A percentile compares a stretch with the other conserved stretches of the same genome.
Conservation (phyloP, 2,329 filamentous ascomycete species). For the Apiospora kogelbergensis region DNA sequence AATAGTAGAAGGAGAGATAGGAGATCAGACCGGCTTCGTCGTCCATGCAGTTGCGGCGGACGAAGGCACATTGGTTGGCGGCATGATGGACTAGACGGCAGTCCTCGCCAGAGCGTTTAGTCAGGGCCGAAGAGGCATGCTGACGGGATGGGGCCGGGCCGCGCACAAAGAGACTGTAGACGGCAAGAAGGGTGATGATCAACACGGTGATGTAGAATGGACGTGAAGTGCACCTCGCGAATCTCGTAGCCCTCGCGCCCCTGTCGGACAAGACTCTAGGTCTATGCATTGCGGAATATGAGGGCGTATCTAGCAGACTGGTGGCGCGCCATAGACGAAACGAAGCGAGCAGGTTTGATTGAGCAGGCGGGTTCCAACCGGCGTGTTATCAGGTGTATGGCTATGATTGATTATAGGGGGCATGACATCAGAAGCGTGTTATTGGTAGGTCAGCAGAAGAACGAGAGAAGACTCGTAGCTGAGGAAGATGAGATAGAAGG, state of each 20-base stretch:
- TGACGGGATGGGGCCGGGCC: constrained; percentile 18
- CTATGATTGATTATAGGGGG: background rate
- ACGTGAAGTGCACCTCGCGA: constrained; percentile 43
- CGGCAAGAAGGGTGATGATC: constrained; percentile 45
- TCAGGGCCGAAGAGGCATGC: constrained; percentile 17
- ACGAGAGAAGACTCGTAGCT: background rate
- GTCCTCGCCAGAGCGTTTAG: constrained; percentile 40
- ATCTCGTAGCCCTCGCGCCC: constrained; percentile 30
- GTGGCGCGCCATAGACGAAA: background rate
- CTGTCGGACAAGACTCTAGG: background rate
- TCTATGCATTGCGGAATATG: background rate
- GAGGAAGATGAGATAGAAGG: background rate
- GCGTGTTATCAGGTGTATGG: background rate
- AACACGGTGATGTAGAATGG: constrained; percentile 50
- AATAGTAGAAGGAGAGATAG: constrained; percentile 92
- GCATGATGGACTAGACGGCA: constrained; percentile 80
- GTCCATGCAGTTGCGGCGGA: constrained; percentile 77
- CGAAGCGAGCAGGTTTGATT: background rate
- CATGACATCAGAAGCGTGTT: background rate
- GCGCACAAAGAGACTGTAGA: constrained; percentile 40
- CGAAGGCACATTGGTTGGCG: constrained; percentile 82
- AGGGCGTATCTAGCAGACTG: background rate
- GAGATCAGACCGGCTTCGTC: constrained; percentile 88
- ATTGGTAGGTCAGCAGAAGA: background rate
- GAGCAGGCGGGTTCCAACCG: background rate